phyloP scores from a whole-genome alignment of 805 yeast species.

The Saccharomycopsis capsularis region DNA sequence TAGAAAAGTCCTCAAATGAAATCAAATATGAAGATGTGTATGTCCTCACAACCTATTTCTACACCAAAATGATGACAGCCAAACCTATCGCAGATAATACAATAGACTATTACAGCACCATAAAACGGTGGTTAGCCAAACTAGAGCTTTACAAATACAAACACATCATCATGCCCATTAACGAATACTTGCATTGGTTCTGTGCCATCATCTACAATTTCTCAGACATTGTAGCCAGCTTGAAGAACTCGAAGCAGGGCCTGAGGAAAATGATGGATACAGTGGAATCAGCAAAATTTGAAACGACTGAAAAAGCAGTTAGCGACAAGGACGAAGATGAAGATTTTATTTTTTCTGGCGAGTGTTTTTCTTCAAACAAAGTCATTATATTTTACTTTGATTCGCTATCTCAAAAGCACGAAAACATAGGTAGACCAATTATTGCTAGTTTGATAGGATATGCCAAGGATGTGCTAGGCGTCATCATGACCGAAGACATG shows the following conservation, averaged over 20 bases:
- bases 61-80: conserved; percentile 45
- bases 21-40: conserved; percentile 34
- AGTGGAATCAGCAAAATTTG: conserved; percentile 21
- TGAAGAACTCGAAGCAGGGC: conserved; percentile 19
- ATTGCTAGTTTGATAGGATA: conserved; percentile 56
- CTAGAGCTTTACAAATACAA: conserved; percentile 53
- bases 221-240: conserved; percentile 27
- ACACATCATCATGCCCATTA: conserved; percentile 71
- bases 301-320: conserved; percentile 13
- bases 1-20: conserved; percentile 24
- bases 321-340: neutral
- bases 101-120: conserved; percentile 45
- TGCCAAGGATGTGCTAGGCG: conserved; percentile 54
- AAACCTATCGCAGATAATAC: conserved; percentile 22
- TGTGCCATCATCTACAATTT: conserved; percentile 63
- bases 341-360: neutral
- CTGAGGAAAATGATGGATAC: no score
- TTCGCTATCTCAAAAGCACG: conserved; percentile 60
- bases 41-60: conserved; percentile 80
- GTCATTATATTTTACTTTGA: conserved; percentile 60
- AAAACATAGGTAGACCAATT: conserved; percentile 44
- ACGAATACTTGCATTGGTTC: conserved; percentile 82
- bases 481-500: conserved; percentile 39
- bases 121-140: conserved; percentile 72
- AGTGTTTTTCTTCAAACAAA: conserved; percentile 19